A percentile compares a stretch with the other conserved stretches of the same genome.
Evolutionary conservation across 164 flowering plant species (phyloP).

Genomic region (Berberis thunbergii): DNA sequence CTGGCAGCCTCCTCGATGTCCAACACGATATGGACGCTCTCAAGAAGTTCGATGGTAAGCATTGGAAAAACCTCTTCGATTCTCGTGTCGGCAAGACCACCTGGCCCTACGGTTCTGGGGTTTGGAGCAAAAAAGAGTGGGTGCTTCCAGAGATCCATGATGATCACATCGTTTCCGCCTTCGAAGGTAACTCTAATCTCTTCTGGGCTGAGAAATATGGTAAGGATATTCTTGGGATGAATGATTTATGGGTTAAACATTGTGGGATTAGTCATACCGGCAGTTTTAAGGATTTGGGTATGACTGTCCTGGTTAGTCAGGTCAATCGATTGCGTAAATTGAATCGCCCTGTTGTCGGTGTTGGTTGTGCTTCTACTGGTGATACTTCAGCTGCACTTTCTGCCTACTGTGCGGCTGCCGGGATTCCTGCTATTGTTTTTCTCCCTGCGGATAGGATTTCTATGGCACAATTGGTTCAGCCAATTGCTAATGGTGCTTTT

Average conservation of each 20-base stretch:
- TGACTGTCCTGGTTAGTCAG: slow-evolving; percentile 79
- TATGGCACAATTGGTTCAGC: slow-evolving; percentile 77
- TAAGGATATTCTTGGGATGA: slow-evolving; percentile 70
- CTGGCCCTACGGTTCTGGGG: slow-evolving; percentile 94
- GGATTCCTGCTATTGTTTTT: slow-evolving; percentile 79
- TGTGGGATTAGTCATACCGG: slow-evolving; percentile 82
- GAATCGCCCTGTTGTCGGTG: slow-evolving; percentile 51
- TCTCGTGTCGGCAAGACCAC: slow-evolving; percentile 70
- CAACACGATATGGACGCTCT: slow-evolving; percentile 72
- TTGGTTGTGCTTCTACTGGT: slow-evolving; percentile 79
- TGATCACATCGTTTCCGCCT: slow-evolving; percentile 65
- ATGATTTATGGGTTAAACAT: slow-evolving; percentile 84
- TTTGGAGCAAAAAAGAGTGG: slow-evolving; percentile 92
- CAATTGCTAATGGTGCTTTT: slow-evolving; percentile 77
- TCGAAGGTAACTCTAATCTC: slow-evolving; percentile 79
- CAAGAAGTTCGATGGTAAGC: slow-evolving; percentile 49
- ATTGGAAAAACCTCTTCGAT: slow-evolving; percentile 71
- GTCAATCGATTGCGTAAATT: slow-evolving; percentile 55
- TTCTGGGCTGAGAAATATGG: slow-evolving; percentile 94
- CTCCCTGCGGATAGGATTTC: slow-evolving; percentile 53
- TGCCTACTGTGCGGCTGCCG: slow-evolving; percentile 85
- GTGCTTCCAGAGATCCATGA: slow-evolving; percentile 70
- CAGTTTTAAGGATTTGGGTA: slow-evolving; percentile 77
- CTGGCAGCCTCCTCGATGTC: slow-evolving; percentile 86
- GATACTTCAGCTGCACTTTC: slow-evolving; percentile 81